These are phyloP conservation scores for Tuber melanosporum DNA, from an alignment of 495 filamentous ascomycete species.

Conservation along the genomic window DNA sequence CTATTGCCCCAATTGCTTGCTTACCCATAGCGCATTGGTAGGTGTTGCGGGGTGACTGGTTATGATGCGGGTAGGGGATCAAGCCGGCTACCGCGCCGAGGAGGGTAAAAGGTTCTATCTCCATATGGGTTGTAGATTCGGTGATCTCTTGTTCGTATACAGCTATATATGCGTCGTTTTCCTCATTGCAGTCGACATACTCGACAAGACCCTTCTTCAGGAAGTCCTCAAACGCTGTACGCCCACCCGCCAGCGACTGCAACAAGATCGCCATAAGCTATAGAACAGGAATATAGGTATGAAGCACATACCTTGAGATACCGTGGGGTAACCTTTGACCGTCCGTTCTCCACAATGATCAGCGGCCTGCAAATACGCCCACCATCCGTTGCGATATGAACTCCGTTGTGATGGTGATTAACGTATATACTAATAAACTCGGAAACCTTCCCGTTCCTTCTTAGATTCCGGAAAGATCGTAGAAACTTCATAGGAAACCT, in stretches of 20 bases:
- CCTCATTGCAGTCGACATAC: slow-evolving; percentile 96
- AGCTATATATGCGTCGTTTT: slow-evolving; percentile 90
- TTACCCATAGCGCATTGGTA: slow-evolving; percentile 99
- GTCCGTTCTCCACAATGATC: slow-evolving; percentile 82
- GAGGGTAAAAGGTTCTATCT: slow-evolving; percentile 96
- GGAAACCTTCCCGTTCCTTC: slow-evolving; percentile 80
- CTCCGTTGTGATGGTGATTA: slow-evolving; percentile 81
- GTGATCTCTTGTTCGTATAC: slow-evolving; percentile 78
- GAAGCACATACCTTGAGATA: slow-evolving; percentile 53
- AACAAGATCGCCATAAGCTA: background rate
- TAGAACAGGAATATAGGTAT: background rate
- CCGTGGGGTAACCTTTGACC: slow-evolving; percentile 66
- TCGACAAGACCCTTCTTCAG: slow-evolving; percentile 81
- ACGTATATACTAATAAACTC: slow-evolving; percentile 94
- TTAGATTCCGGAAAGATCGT: slow-evolving; percentile 69
- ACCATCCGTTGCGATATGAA: slow-evolving; percentile 95
- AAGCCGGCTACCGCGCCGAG: slow-evolving; percentile 95
- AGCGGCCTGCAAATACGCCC: slow-evolving; percentile 91
- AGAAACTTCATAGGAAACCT: slow-evolving; percentile 77
- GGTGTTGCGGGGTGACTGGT: slow-evolving; percentile 97
- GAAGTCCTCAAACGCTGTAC: slow-evolving; percentile 86
- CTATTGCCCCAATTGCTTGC: slow-evolving; percentile 96
- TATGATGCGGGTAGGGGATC: slow-evolving; percentile 98
- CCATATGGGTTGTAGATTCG: slow-evolving; percentile 77
- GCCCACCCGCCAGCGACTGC: slow-evolving; percentile 64